These are phyloP conservation scores for Colletotrichum liriopes DNA, from an alignment of 2,329 filamentous ascomycete species.

Conservation along the genomic window DNA sequence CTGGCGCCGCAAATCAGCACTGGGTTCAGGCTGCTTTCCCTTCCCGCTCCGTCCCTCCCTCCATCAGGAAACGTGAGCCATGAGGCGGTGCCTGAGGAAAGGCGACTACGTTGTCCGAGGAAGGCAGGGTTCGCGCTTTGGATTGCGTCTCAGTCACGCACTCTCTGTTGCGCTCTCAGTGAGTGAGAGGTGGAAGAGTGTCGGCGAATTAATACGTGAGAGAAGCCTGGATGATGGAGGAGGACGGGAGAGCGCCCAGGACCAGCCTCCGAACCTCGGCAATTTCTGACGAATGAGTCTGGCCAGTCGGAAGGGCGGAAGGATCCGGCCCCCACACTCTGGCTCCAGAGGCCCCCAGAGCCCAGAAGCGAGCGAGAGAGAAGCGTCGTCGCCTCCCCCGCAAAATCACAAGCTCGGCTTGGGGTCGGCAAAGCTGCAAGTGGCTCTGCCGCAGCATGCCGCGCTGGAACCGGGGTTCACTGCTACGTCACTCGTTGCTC, in stretches of 20 bases:
- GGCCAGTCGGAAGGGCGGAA: constrained; percentile 35
- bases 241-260: constrained; percentile 7
- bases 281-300: constrained; percentile 37
- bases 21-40: constrained; percentile 26
- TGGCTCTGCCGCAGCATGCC: constrained; percentile 24
- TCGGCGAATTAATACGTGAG: too few species aligned
- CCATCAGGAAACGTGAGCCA: constrained; percentile 20
- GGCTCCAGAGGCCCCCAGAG: neutral
- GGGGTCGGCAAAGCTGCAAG: constrained; percentile 60
- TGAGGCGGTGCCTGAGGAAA: constrained; percentile 21
- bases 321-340: constrained; percentile 25
- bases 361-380: neutral
- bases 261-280: constrained; percentile 42
- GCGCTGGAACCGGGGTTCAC: constrained; percentile 1
- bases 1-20: neutral
- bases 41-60: constrained; percentile 23
- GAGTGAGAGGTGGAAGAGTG: neutral
- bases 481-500: constrained; percentile 28
- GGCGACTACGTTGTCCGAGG: neutral
- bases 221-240: neutral
- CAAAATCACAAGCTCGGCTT: constrained; percentile 73
- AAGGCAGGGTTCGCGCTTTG: neutral
- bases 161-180: neutral
- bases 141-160: neutral
- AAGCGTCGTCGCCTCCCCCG: constrained; percentile 55